These are phyloP conservation scores for Trypanosoma platydactyli DNA, from an alignment of 208 protist species.

Conservation along the genomic window DNA sequence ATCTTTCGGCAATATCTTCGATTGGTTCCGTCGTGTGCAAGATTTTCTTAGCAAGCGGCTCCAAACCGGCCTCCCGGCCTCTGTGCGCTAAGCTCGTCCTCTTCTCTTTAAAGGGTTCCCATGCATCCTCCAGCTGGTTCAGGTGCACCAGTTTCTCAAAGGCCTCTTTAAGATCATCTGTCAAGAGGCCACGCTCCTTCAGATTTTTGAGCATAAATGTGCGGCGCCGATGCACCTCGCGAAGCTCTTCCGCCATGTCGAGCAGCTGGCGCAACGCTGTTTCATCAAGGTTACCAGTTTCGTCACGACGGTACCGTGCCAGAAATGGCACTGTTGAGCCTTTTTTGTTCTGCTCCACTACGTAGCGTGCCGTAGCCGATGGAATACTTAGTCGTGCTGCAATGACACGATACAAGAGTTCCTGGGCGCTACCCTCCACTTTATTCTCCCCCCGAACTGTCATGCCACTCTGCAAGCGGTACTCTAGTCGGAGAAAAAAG, in stretches of 20 bases:
- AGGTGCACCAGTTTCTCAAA: conserved; percentile 63
- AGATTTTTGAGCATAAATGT: conserved; percentile 81
- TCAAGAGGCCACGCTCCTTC: conserved; percentile 68
- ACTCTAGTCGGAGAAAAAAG: not conserved
- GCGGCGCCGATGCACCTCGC: conserved; percentile 69
- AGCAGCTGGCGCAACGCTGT: conserved; percentile 53
- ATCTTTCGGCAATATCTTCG: conserved; percentile 23
- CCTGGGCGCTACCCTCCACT: not conserved
- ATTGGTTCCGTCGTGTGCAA: conserved; percentile 39
- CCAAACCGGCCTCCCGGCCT: conserved; percentile 71
- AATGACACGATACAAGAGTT: conserved; percentile 37
- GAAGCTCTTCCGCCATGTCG: conserved; percentile 66
- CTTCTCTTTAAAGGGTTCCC: conserved; percentile 82
- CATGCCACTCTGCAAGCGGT: not conserved
- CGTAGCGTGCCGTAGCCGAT: conserved; percentile 41
- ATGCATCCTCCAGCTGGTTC: conserved; percentile 79
- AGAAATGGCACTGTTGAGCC: conserved; percentile 88
- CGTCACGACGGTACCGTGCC: conserved; percentile 81
- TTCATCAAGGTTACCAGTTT: conserved; percentile 76
- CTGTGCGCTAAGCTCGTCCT: conserved; percentile 74
- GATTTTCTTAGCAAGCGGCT: conserved; percentile 44
- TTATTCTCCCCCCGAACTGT: not conserved
- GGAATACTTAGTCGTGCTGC: conserved; percentile 43
- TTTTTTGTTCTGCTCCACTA: conserved; percentile 59
- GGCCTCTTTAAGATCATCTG: conserved; percentile 36